Evolutionary conservation across 345 rosid species (phyloP).

Genomic region (Ceriops tagal): DNA sequence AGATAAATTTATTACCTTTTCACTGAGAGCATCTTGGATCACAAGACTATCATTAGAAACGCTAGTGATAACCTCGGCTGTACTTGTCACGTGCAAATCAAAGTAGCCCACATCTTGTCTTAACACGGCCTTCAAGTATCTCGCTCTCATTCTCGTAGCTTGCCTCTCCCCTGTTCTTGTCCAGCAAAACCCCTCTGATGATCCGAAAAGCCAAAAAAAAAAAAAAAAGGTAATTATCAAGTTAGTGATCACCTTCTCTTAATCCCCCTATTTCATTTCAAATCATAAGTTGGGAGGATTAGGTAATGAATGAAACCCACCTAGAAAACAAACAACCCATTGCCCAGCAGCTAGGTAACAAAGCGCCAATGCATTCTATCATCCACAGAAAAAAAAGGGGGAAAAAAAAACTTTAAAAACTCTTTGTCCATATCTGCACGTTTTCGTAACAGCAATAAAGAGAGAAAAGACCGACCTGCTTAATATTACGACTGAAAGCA

Average conservation of each 20-base stretch:
- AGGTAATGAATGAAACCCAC: constrained; percentile 25
- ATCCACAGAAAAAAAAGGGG: background rate
- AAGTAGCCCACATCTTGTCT: constrained; percentile 86
- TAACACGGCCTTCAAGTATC: constrained; percentile 68
- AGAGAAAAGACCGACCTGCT: constrained; percentile 36
- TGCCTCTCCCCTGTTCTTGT: constrained; percentile 89
- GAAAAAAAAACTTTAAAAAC: background rate
- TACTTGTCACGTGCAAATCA: constrained; percentile 72
- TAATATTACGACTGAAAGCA: constrained; percentile 39
- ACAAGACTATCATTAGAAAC: constrained; percentile 74
- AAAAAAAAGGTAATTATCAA: too few species aligned
- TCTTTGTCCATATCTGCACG: too few species aligned
- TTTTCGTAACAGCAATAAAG: background rate
- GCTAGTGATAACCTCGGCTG: constrained; percentile 74
- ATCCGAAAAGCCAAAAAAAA: background rate
- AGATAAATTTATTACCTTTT: constrained; percentile 43
- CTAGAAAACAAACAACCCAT: constrained; percentile 72
- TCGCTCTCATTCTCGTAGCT: constrained; percentile 74
- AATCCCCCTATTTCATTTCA: background rate
- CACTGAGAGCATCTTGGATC: constrained; percentile 78
- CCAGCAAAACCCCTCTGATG: constrained; percentile 79
- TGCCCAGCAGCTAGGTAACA: constrained; percentile 72
- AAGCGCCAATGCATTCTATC: constrained; percentile 60
- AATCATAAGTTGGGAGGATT: background rate
- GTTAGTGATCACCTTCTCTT: background rate